Conservation (phyloP, 2,329 filamentous ascomycete species). For the Xylaria sp. region DNA sequence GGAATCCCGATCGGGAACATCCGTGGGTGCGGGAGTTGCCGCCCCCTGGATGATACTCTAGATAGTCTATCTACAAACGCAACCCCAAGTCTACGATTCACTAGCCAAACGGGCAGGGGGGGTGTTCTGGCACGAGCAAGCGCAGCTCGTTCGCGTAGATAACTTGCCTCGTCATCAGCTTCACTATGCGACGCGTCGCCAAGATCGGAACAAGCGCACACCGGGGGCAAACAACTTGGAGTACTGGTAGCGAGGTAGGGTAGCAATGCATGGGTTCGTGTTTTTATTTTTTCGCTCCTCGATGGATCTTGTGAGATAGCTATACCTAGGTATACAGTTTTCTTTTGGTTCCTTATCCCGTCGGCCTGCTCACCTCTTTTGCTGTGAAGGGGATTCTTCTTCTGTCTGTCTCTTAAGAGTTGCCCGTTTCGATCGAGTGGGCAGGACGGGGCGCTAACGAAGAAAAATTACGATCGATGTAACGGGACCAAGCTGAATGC, state of each 20-base stretch:
- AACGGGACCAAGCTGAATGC: constrained; percentile 27
- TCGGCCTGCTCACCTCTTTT: constrained; percentile 17
- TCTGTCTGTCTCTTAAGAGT: constrained; percentile 18
- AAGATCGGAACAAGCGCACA: constrained; percentile 29
- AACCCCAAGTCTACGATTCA: constrained; percentile 14
- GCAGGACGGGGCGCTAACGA: constrained; percentile 32
- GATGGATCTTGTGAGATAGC: neutral
- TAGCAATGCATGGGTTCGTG: constrained; percentile 27
- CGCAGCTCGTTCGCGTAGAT: constrained; percentile 10
- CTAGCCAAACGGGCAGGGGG: constrained; percentile 1
- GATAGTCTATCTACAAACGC: constrained; percentile 16
- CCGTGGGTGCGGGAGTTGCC: constrained; percentile 31
- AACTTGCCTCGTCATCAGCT: constrained; percentile 34
- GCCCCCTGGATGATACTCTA: constrained; percentile 19
- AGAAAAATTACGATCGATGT: constrained; percentile 32
- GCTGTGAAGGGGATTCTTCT: constrained; percentile 9
- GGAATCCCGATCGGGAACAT: constrained; percentile 30
- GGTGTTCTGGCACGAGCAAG: constrained; percentile 9
- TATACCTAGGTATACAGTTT: neutral
- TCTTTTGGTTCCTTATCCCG: constrained; percentile 27
- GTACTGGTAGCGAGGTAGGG: constrained; percentile 19
- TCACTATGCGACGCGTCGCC: constrained; percentile 21
- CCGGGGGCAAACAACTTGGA: constrained; percentile 5
- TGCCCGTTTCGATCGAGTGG: constrained; percentile 29
- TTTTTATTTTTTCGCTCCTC: too few relatives aligned